Percentiles rank a stretch among this genome's conserved stretches.
Evolutionary conservation across 306 rosid genomes (phyloP).

Genomic region (Acacia crassicarpa): DNA sequence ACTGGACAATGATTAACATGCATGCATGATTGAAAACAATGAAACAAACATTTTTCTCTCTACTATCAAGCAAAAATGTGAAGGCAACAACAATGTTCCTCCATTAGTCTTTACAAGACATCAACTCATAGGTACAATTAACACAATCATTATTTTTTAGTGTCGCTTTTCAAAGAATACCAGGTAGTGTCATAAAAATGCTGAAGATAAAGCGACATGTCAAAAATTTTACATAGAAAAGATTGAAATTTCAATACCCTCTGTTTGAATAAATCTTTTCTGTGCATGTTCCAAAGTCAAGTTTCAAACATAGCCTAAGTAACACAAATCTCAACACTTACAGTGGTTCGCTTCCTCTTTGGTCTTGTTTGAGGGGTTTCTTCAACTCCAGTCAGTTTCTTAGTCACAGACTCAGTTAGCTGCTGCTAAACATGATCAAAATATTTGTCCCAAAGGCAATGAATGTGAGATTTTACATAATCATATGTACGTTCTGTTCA

Average conservation of each 20-base stretch:
- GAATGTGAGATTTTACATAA: constrained; percentile 15
- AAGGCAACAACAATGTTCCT: neutral
- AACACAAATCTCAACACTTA: constrained; percentile 38
- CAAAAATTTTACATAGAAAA: neutral
- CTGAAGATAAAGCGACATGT: constrained; percentile 10
- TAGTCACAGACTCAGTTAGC: constrained; percentile 30
- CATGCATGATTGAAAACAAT: neutral
- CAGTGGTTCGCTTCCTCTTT: constrained; percentile 37
- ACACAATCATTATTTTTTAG: neutral
- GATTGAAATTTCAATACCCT: neutral
- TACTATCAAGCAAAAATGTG: neutral
- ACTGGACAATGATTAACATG: neutral
- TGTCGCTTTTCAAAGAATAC: constrained; percentile 3
- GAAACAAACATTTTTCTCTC: neutral
- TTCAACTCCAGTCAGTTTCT: constrained; percentile 26
- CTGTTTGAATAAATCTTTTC: neutral
- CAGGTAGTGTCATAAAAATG: neutral
- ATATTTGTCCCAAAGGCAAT: constrained; percentile 6
- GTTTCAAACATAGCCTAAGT: neutral
- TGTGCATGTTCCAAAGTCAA: too few relatives aligned
- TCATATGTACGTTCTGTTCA: neutral
- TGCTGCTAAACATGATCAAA: constrained; percentile 28
- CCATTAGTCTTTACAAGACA: neutral
- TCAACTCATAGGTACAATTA: neutral
- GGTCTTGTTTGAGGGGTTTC: constrained; percentile 36